Evolutionary conservation across 805 yeast genomes (phyloP), one percentile per base, ranked within the genome.

Genomic region (Lipomyces chichibuensis): DNA sequence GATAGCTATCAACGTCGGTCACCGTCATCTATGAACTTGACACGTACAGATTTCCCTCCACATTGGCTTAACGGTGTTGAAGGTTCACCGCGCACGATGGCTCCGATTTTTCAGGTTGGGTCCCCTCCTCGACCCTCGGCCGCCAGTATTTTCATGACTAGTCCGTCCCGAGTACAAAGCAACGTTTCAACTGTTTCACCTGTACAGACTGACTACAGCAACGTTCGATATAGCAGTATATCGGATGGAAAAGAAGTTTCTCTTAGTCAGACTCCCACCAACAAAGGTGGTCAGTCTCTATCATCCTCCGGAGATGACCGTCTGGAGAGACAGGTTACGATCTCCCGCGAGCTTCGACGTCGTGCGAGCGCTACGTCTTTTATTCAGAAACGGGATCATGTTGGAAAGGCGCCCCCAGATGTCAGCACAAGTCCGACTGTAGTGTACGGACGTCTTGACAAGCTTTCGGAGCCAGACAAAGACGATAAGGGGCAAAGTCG

Each of bases 401-500:
- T 14, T n/a, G 58, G 58, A 17, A 71, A 71, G 43, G 55, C 74
- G 2, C 60, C 59, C 5, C 66, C 74, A 13, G 74, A 71, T 33
- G 68, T 67, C 3, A 64, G 71, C 17, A 66, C 73, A 6, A 70
- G 65, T 49, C 49, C 57, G 20, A 65, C 71, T 9, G 49, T 43
- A 13, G 74, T 64, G n/a, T 70, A 64, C 39, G 73, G 72, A 9
- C 64, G 65, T 8, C 69, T 71, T 37, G 73, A 68, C 20, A 54
- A 35, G 20, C 59, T 52, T 2, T 62, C 57, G 4, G 52, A 52
- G 37, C 51, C 57, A 5, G 29, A 54, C 29, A 27, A n/a, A 11
- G 33, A 27, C 4, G 27, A 51, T 4, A 20, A 37, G 29, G 33
- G 25, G 20, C 14, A 56, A 29, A 32, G 13, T 29, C 39, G 25